phyloP scores from a whole-genome alignment of 495 filamentous ascomycete species.

The Hypoxylon fuscum region DNA sequence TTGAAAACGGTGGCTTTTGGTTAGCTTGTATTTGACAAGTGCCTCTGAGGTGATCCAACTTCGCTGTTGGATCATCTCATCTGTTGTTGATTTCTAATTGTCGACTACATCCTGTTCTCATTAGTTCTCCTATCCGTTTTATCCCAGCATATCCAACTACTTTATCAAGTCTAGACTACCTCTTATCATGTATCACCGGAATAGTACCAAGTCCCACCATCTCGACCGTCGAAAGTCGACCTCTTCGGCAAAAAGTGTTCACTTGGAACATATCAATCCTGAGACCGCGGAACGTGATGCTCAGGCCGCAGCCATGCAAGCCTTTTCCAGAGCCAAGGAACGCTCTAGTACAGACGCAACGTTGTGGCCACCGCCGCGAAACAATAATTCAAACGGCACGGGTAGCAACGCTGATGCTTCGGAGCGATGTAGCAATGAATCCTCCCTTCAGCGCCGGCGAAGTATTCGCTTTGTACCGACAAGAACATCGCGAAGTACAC shows the following conservation, averaged over 20 bases:
- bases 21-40: slow-evolving; percentile 31
- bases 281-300: slow-evolving; percentile 69
- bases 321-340: slow-evolving; percentile 67
- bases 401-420: slow-evolving; percentile 4
- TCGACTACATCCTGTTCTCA: neutral
- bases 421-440: slow-evolving; percentile 7
- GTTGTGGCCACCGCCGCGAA: slow-evolving; percentile 44
- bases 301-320: slow-evolving; percentile 71
- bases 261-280: slow-evolving; percentile 60
- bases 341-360: slow-evolving; percentile 42
- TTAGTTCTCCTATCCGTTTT: neutral
- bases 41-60: slow-evolving; percentile 1
- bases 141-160: slow-evolving; percentile 3
- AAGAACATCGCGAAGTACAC: neutral
- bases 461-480: slow-evolving; percentile 66
- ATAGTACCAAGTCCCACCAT: slow-evolving; percentile 48
- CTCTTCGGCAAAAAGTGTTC: slow-evolving; percentile 63
- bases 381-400: slow-evolving; percentile 5
- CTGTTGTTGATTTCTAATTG: neutral
- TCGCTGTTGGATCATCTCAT: slow-evolving; percentile 5
- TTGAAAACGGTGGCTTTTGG: slow-evolving; percentile 31
- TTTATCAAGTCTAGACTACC: neutral
- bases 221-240: slow-evolving; percentile 71
- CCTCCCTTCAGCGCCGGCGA: slow-evolving; percentile 49
- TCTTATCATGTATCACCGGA: slow-evolving; percentile 38